Conservation (phyloP, 495 filamentous ascomycete genomes). For the Penicillium goetzii region DNA sequence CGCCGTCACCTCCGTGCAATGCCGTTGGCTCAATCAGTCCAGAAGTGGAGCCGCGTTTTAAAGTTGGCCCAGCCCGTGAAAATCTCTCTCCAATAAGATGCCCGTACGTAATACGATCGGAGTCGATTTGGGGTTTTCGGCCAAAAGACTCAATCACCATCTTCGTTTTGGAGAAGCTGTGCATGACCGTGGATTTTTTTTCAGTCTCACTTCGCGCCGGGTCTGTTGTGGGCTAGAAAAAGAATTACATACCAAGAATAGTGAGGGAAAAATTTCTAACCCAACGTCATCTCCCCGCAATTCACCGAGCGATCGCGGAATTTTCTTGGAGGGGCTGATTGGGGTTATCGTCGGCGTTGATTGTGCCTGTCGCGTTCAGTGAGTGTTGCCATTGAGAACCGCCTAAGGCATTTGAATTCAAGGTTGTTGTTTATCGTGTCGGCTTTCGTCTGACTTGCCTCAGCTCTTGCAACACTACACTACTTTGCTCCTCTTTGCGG, state of each 20-base stretch:
- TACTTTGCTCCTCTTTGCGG: background rate
- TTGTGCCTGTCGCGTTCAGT: background rate
- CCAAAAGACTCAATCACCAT: slow-evolving; percentile 32
- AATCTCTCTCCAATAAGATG: slow-evolving; percentile 27
- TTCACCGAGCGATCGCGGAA: slow-evolving; percentile 10
- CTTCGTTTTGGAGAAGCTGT: slow-evolving; percentile 3
- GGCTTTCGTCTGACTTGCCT: background rate
- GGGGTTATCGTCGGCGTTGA: slow-evolving; percentile 7
- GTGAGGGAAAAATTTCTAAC: slow-evolving; percentile 13
- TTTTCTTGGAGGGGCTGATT: slow-evolving; percentile 16
- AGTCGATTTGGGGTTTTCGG: slow-evolving; percentile 32
- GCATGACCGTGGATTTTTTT: background rate
- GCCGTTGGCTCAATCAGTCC: slow-evolving; percentile 8
- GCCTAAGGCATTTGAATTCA: background rate
- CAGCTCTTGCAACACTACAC: background rate
- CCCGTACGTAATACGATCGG: slow-evolving; percentile 35
- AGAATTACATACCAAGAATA: background rate
- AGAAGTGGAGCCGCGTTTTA: slow-evolving; percentile 19
- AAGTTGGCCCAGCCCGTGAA: slow-evolving; percentile 20
- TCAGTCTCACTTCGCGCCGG: slow-evolving; percentile 2
- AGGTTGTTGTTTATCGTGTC: background rate
- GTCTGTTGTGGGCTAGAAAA: background rate
- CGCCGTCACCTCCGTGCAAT: background rate
- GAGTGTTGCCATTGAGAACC: background rate
- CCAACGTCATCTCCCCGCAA: slow-evolving; percentile 26